Conservation (phyloP, 2,329 filamentous ascomycete genomes). For the Cryphonectria parasitica region DNA sequence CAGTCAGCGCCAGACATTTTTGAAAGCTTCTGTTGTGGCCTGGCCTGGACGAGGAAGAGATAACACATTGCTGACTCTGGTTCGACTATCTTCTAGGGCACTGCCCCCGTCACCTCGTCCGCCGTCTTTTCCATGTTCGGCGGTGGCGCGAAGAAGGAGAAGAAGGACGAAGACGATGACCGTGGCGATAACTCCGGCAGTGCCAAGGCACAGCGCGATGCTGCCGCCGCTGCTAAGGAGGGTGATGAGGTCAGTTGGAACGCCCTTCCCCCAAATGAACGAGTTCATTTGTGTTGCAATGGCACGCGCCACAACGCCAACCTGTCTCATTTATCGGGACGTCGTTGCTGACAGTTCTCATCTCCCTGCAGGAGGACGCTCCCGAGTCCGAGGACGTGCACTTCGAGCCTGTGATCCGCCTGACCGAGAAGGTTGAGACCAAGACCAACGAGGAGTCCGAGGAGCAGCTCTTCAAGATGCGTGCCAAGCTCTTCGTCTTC, state of each 20-base stretch:
- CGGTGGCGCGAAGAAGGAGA: constrained; percentile 95
- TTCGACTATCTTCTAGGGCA: constrained; percentile 3
- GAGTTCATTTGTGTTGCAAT: neutral
- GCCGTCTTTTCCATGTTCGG: constrained; percentile 98
- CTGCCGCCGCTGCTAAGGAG: constrained; percentile 62
- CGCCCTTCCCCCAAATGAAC: too few species aligned
- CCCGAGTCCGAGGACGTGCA: constrained; percentile 91
- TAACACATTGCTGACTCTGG: constrained; percentile 3
- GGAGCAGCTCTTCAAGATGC: constrained; percentile 99
- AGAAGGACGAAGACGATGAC: constrained; percentile 82
- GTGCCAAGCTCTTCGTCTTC: constrained; percentile 99
- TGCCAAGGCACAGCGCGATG: constrained; percentile 76
- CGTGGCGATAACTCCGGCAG: constrained; percentile 87
- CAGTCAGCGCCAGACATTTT: neutral
- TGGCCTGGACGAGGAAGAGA: neutral
- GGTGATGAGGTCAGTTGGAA: constrained; percentile 53
- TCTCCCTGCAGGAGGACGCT: constrained; percentile 64
- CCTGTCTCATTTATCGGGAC: neutral
- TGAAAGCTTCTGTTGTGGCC: neutral
- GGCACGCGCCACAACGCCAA: neutral
- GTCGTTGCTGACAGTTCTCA: constrained; percentile 20
- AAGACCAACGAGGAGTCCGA: constrained; percentile 99
- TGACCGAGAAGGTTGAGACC: constrained; percentile 95
- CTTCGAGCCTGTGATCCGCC: constrained; percentile 94
- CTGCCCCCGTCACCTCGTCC: constrained; percentile 55